A percentile compares a stretch with the other conserved stretches of the same genome.
phyloP scores from a whole-genome alignment of 306 rosid genomes.

The Lathyrus oleraceus region DNA sequence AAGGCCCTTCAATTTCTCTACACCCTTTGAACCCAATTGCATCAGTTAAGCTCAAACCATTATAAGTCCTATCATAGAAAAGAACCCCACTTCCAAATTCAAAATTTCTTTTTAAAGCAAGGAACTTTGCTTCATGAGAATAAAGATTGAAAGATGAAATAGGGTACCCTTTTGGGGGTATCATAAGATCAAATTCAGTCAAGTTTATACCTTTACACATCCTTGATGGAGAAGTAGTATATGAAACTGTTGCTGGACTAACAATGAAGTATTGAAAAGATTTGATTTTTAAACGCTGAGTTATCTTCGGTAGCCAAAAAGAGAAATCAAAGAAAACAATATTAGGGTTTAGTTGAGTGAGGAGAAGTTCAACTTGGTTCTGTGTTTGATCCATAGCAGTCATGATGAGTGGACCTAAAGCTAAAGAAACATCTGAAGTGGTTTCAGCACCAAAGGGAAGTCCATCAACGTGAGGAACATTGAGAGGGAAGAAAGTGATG shows the following conservation, averaged over 20 bases:
- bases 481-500: conserved; percentile 32
- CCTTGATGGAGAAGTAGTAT: neutral
- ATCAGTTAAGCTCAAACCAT: neutral
- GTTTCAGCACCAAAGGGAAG: conserved; percentile 41
- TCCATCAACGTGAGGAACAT: conserved; percentile 33
- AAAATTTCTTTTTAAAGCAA: neutral
- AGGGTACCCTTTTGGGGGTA: conserved; percentile 30
- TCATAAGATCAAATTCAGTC: conserved; percentile 21
- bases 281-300: conserved; percentile 33
- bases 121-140: conserved; percentile 17
- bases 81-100: conserved; percentile 37
- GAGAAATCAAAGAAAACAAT: conserved; percentile 38
- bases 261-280: neutral
- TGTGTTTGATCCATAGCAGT: conserved; percentile 38
- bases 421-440: conserved; percentile 35
- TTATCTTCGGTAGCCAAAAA: conserved; percentile 33
- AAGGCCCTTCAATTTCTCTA: conserved; percentile 32
- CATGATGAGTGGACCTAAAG: neutral
- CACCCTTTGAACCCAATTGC: conserved; percentile 38
- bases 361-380: conserved; percentile 19
- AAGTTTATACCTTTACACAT: neutral
- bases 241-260: conserved; percentile 24
- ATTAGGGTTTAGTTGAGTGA: conserved; percentile 20
- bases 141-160: conserved; percentile 20
- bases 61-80: neutral